Evolutionary conservation across 805 yeast species (phyloP), one percentile per base, ranked within the genome.

Genomic region (Kodamaea laetipori): DNA sequence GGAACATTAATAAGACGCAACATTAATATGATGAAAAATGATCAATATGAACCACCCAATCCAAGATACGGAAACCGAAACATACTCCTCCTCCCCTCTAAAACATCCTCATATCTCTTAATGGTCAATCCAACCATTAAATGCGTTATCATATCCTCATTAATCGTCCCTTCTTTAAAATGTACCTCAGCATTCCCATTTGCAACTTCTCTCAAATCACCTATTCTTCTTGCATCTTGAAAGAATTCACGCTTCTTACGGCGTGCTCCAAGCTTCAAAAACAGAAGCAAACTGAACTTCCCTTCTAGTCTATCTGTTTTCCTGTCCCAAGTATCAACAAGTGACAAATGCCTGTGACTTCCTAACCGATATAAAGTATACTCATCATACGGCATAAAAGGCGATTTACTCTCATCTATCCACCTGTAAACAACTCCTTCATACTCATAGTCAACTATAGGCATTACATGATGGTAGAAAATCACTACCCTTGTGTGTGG

Each of bases 391-490:
- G 5, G 19, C 37, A 18, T 19, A 21, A 34, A 34, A 2, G 37
- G 37, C 16, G 37, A 34, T 18, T 34, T 34, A 3, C 27, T 34
- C 11, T 34, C 37, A 15, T 34, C 37, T 18, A 34, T 34, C 37
- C 37, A 34, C 27, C 37, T 16, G 17, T 34, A 34, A 11, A 34
- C 37, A 6, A 34, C 37, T 17, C 37, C 37, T 11, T 34, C 37
- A 11, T 34, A 34, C 17, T 34, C 37, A 15, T 34, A 34, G 16
- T 34, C 37, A 6, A 34, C 37, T 18, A 34, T 18, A 16, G 37
- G 37, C 37, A 34, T 34, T 7, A 34, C 23, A 19, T 34, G 37
- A 18, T 34, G 37, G 27, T 34, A 34, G 26, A 34, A 34, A 4
- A 24, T 18, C 27, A 24, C 27, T 6, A 34, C 37, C 19, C 10